Conservation (phyloP, 441 rosid genomes). For the Croton setiger region DNA sequence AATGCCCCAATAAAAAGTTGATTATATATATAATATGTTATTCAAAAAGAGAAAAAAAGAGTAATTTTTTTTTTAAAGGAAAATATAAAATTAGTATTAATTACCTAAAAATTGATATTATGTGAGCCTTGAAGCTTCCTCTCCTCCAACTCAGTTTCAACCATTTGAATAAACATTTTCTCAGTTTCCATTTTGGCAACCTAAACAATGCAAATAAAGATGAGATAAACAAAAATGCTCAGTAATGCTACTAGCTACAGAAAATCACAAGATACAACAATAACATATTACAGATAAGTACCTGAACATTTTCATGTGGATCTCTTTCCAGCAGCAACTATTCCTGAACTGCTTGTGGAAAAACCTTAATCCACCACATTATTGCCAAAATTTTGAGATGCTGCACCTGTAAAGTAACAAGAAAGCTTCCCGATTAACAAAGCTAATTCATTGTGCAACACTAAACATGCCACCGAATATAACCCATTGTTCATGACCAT, state of each 20-base stretch:
- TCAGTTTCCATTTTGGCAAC: conserved; percentile 99
- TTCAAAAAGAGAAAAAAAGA: no score
- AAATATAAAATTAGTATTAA: no score
- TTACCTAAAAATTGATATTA: conserved; percentile 81
- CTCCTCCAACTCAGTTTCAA: conserved; percentile 91
- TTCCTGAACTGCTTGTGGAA: conserved; percentile 89
- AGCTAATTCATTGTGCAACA: no score
- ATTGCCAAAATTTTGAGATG: conserved; percentile 79
- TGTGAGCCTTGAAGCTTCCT: conserved; percentile 79
- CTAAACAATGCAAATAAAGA: conserved; percentile 28
- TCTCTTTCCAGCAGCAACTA: conserved; percentile 99
- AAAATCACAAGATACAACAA: conserved; percentile 17
- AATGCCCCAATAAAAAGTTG: no score
- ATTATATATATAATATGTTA: no score
- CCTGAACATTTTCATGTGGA: conserved; percentile 99
- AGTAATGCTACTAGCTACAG: background rate
- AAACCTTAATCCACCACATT: conserved; percentile 74
- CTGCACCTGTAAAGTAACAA: conserved; percentile 62
- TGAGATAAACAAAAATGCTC: conserved; percentile 7
- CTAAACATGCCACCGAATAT: no score
- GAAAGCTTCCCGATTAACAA: background rate
- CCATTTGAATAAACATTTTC: conserved; percentile 99
- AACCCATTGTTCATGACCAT: background rate
- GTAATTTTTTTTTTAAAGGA: no score
- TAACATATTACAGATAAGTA: conserved; percentile 22